phyloP scores from a whole-genome alignment of 192 early-diverging fungal species.

The Coemansia sp. region DNA sequence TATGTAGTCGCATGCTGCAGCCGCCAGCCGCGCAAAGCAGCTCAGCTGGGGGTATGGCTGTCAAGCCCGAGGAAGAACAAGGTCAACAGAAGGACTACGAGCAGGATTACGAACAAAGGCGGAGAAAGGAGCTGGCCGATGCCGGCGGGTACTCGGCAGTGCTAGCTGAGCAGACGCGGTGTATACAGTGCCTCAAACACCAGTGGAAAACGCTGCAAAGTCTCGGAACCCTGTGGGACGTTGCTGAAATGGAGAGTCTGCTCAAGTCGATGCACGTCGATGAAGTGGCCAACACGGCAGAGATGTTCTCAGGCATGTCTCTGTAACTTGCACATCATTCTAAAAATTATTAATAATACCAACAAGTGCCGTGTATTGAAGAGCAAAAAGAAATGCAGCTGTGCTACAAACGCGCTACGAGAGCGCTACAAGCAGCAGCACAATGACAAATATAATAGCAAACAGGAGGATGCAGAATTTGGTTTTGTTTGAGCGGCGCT shows the following conservation, averaged over 20 bases:
- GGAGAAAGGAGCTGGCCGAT: conserved; percentile 2
- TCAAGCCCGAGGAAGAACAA: too few species aligned
- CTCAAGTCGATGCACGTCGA: conserved; percentile 52
- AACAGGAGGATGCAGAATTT: conserved; percentile 84
- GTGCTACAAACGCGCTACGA: conserved; percentile 10
- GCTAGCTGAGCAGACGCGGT: conserved; percentile 20
- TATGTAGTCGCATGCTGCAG: conserved; percentile 30
- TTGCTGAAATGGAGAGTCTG: conserved; percentile 39
- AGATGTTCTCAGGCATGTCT: conserved; percentile 37
- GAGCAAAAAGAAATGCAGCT: background rate
- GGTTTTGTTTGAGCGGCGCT: conserved; percentile 72
- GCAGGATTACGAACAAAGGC: background rate
- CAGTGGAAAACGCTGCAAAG: conserved; percentile 43
- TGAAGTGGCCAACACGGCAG: conserved; percentile 45
- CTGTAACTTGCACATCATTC: conserved; percentile 9
- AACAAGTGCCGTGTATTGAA: background rate
- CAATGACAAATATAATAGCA: conserved; percentile 63
- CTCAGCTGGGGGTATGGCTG: too few species aligned
- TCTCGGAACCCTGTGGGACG: conserved; percentile 43
- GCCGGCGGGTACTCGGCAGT: conserved; percentile 11
- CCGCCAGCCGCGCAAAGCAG: conserved; percentile 3
- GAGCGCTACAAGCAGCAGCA: conserved; percentile 61
- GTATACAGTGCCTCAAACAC: conserved; percentile 32
- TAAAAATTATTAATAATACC: background rate
- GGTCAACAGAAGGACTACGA: too few species aligned